Percentiles rank a stretch among this genome's conserved stretches.
Conservation (phyloP, 306 rosid genomes). For the Fagus crenata region DNA sequence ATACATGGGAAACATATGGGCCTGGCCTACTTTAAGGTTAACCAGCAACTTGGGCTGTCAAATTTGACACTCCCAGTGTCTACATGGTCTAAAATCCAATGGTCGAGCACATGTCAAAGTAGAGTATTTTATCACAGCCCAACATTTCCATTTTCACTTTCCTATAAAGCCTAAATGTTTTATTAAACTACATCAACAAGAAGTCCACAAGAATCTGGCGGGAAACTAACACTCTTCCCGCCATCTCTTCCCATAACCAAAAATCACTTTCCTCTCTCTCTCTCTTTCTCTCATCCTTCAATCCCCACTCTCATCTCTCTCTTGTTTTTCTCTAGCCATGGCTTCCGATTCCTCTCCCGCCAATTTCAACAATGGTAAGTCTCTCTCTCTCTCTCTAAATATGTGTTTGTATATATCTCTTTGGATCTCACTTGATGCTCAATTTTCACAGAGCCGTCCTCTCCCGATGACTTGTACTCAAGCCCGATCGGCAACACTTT, state of each 20-base stretch:
- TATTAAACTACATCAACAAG: too few relatives aligned
- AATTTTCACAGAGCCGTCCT: slow-evolving; percentile 62
- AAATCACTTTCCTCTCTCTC: background rate
- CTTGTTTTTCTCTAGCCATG: slow-evolving; percentile 42
- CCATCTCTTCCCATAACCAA: slow-evolving; percentile 27
- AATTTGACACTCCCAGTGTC: too few relatives aligned
- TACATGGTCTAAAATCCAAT: too few relatives aligned
- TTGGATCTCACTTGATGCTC: background rate
- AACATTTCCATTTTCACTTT: too few relatives aligned
- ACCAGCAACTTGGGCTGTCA: too few relatives aligned
- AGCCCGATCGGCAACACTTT: slow-evolving; percentile 84
- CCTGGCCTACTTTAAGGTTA: too few relatives aligned
- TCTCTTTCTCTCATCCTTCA: background rate
- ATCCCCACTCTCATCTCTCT: background rate
- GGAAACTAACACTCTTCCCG: too few relatives aligned
- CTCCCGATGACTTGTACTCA: slow-evolving; percentile 78
- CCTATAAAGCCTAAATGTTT: too few relatives aligned
- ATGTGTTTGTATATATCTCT: background rate
- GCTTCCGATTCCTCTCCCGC: slow-evolving; percentile 77
- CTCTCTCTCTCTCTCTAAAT: background rate
- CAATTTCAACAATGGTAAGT: slow-evolving; percentile 57
- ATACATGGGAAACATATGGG: too few relatives aligned
- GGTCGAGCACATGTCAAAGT: too few relatives aligned
- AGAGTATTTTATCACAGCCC: too few relatives aligned
- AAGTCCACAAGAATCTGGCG: too few relatives aligned